phyloP scores from a whole-genome alignment of 2,329 filamentous ascomycete genomes.

The Aspergillus sojae region DNA sequence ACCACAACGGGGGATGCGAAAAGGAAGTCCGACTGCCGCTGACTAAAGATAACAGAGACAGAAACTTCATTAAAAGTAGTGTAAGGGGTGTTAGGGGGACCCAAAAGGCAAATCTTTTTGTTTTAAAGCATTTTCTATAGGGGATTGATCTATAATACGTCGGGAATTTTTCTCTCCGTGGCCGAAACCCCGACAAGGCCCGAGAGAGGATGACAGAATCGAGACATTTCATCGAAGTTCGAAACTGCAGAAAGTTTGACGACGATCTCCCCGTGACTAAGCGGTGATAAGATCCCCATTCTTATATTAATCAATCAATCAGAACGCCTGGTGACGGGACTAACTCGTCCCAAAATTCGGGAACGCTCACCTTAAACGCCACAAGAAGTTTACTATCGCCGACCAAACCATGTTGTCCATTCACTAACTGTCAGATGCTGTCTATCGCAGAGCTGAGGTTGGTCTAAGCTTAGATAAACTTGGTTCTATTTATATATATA shows the following conservation, averaged over 20 bases:
- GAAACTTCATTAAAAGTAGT: not conserved
- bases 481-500: not conserved
- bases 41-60: constrained; percentile 5
- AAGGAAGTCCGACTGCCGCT: constrained; percentile 10
- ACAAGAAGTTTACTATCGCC: not conserved
- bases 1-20: not conserved
- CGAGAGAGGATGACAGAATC: not conserved
- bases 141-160: not conserved
- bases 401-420: not conserved
- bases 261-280: not conserved
- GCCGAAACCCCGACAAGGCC: constrained; percentile 1
- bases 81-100: not conserved
- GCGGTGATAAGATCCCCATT: not conserved
- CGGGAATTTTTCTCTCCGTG: constrained; percentile 1
- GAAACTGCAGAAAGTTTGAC: not conserved
- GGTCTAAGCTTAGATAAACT: not conserved
- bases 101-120: not conserved
- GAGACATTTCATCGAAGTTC: not conserved
- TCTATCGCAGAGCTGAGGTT: not conserved
- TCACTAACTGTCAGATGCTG: not conserved
- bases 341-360: not conserved
- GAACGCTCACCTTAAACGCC: not conserved
- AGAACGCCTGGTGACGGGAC: not conserved
- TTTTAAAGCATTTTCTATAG: not conserved
- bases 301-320: not conserved